Evolutionary conservation across 768 basidiomycete genomes (phyloP).

Genomic region (Terana coerulea): DNA sequence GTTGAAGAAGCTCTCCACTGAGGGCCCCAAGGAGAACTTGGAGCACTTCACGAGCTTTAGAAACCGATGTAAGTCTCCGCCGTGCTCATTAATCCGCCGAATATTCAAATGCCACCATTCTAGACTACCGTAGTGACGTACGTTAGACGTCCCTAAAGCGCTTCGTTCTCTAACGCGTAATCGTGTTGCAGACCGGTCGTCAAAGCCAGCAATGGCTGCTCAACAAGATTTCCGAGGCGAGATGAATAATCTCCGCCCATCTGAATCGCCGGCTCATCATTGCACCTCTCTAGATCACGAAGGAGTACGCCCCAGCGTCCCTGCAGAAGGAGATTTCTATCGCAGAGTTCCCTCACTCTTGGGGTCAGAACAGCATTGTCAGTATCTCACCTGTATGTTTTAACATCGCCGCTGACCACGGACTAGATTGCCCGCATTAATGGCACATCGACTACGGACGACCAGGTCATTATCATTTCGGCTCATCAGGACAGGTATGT

Average conservation of each 20-base stretch:
- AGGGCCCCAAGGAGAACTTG: slow-evolving; percentile 62
- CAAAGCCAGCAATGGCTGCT: slow-evolving; percentile 79
- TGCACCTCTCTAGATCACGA: slow-evolving; percentile 50
- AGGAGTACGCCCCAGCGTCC: slow-evolving; percentile 51
- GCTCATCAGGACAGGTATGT: slow-evolving; percentile 81
- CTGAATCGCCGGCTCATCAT: background rate
- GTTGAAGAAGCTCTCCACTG: slow-evolving; percentile 61
- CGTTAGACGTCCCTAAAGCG: background rate
- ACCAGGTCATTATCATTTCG: slow-evolving; percentile 63
- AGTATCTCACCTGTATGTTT: slow-evolving; percentile 19
- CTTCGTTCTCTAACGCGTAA: background rate
- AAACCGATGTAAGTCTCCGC: slow-evolving; percentile 57
- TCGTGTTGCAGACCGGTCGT: slow-evolving; percentile 52
- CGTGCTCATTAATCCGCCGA: background rate
- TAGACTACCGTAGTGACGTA: slow-evolving; percentile 78
- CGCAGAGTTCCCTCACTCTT: slow-evolving; percentile 71
- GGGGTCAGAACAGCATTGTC: slow-evolving; percentile 84
- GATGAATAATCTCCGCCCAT: background rate
- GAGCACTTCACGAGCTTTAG: slow-evolving; percentile 66
- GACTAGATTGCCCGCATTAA: slow-evolving; percentile 70
- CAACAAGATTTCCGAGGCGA: slow-evolving; percentile 60
- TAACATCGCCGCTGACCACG: background rate
- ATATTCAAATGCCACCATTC: slow-evolving; percentile 1
- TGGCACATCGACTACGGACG: slow-evolving; percentile 59
- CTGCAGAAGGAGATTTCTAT: slow-evolving; percentile 58